phyloP scores from a whole-genome alignment of 192 early-diverging fungal genomes.

The Backusella westeae region DNA sequence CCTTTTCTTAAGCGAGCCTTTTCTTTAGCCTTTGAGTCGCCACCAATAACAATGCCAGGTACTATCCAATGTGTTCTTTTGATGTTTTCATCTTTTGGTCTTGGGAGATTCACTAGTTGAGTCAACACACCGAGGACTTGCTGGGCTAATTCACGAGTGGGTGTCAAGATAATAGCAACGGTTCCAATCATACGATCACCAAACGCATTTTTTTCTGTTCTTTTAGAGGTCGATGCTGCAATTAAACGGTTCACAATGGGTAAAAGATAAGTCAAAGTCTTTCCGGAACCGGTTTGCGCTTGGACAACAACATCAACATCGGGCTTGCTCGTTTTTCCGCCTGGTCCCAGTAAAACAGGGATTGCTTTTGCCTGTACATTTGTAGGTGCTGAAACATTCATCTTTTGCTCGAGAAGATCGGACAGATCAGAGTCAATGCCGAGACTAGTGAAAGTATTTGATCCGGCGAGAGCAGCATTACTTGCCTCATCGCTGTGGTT shows the following conservation, averaged over 20 bases:
- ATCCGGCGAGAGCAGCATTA: constrained; percentile 48
- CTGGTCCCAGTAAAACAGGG: constrained; percentile 63
- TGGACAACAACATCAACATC: constrained; percentile 87
- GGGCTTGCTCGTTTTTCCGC: constrained; percentile 33
- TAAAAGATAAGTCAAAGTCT: constrained; percentile 91
- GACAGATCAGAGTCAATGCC: constrained; percentile 75
- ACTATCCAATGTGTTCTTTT: constrained; percentile 75
- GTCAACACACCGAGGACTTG: constrained; percentile 85
- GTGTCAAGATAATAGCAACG: constrained; percentile 89
- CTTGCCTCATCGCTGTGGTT: constrained; percentile 39
- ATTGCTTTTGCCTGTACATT: constrained; percentile 87
- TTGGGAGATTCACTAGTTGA: constrained; percentile 60
- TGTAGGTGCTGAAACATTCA: constrained; percentile 81
- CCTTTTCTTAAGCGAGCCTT: constrained; percentile 85
- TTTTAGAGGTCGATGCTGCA: constrained; percentile 47
- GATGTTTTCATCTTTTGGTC: constrained; percentile 38
- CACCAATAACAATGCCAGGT: constrained; percentile 79
- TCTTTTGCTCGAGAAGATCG: constrained; percentile 65
- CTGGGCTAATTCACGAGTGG: constrained; percentile 97
- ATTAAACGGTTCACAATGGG: constrained; percentile 92
- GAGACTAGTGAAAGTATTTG: constrained; percentile 68
- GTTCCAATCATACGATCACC: constrained; percentile 73
- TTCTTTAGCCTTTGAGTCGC: constrained; percentile 79
- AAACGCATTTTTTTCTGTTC: constrained; percentile 32
- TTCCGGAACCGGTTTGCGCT: constrained; percentile 97